Evolutionary conservation across 2,329 filamentous ascomycete species (phyloP), one percentile per base, ranked within the genome.

Genomic region (Fusarium phyllophilum): DNA sequence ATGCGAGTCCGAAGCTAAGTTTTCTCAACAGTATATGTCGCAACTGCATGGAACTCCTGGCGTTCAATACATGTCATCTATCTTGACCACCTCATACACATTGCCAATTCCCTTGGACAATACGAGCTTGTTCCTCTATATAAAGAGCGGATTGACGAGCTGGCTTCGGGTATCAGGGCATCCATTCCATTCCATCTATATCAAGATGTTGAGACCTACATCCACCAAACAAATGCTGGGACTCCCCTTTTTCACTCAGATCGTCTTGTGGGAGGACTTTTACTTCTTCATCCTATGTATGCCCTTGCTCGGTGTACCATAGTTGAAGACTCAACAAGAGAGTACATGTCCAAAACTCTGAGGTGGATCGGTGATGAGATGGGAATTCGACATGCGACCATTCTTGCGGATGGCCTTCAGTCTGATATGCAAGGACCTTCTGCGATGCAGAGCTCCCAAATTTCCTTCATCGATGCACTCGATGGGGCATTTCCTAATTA

Each of bases 401-500:
- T 68, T 51, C 24, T 68, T 2, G 52, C 62, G 0, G 29, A 31
- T 33, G 38, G 54, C 24, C 46, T 68, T 18, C 62, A 59, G 31
- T 39, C 45, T 2, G 29, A 45, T 8, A 34, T 46, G 18, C 52
- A 61, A 29, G 62, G 62, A n/a, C 62, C 42, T 36, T 68, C 65
- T 3, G 39, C 26, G 15, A 34, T 67, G 33, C 65, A 68, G 33
- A 61, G 17, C 20, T 68, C 62, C 8, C 24, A 12, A 9, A 33
- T 67, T 5, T n/a, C 52, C 1, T 68, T 68, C 9, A 29, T 68
- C 17, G 65, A 68, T 39, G 63, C 54, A 11, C 62, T 68, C 8
- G 65, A 68, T n/a, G 65, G 65, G 65, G 8, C 65, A 67, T 39
- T 68, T 67, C 5, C 24, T 68, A 6, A 68, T 68, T 3, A 68